phyloP scores from a whole-genome alignment of 768 basidiomycete species.

The Tulasnella sp. region DNA sequence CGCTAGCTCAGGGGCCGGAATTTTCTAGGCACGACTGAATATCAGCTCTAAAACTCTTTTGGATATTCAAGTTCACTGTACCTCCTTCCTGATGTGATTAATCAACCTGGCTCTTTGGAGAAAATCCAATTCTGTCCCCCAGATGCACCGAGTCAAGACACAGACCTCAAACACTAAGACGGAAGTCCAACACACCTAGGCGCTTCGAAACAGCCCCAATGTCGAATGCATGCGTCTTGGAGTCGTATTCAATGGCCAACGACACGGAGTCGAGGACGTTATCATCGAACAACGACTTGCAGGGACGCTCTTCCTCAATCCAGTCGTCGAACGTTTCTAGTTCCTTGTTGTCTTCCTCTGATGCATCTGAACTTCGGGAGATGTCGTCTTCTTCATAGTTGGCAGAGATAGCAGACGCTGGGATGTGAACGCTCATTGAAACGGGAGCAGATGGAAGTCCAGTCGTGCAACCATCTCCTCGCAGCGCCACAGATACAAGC shows the following conservation, averaged over 20 bases:
- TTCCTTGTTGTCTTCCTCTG: constrained; percentile 19
- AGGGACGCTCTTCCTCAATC: constrained; percentile 37
- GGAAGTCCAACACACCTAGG: constrained; percentile 43
- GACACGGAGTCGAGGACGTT: constrained; percentile 49
- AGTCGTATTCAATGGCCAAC: constrained; percentile 58
- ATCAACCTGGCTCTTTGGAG: constrained; percentile 73
- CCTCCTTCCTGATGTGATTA: constrained; percentile 79
- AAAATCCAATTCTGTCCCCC: constrained; percentile 56
- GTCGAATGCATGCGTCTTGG: constrained; percentile 52
- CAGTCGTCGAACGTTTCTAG: constrained; percentile 67
- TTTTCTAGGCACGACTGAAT: constrained; percentile 39
- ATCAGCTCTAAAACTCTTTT: constrained; percentile 4
- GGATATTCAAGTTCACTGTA: constrained; percentile 27
- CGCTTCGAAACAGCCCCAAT: constrained; percentile 43
- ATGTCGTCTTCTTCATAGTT: constrained; percentile 11
- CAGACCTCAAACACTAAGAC: neutral
- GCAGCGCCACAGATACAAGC: neutral
- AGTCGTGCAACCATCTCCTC: neutral
- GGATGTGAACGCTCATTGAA: constrained; percentile 15
- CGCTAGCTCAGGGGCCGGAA: constrained; percentile 39
- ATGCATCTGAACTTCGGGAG: constrained; percentile 6
- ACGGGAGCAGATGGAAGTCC: neutral
- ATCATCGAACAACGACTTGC: constrained; percentile 70
- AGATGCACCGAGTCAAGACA: neutral
- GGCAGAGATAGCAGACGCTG: constrained; percentile 4